Conservation (phyloP, 2,329 filamentous ascomycete species). For the Raffaelea arxii region DNA sequence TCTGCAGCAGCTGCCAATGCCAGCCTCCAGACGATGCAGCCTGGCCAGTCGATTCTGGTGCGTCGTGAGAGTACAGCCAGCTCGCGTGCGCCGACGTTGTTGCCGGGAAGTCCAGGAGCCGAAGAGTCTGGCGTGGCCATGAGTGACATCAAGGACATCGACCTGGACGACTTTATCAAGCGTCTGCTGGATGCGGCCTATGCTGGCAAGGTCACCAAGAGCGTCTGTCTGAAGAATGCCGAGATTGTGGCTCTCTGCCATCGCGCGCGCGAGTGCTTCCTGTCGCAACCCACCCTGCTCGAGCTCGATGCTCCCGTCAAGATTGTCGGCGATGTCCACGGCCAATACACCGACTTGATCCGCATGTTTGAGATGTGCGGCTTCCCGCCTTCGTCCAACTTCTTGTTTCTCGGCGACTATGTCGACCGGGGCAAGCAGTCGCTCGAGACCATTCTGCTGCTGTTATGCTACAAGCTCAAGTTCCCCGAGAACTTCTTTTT, state of each 20-base stretch:
- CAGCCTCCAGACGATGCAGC: slow-evolving; percentile 51
- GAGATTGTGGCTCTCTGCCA: slow-evolving; percentile 93
- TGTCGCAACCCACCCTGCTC: slow-evolving; percentile 83
- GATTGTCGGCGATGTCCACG: slow-evolving; percentile 94
- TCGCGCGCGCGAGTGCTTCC: slow-evolving; percentile 76
- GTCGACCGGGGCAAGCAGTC: slow-evolving; percentile 95
- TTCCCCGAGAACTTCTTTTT: slow-evolving; percentile 97
- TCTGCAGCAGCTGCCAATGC: slow-evolving; percentile 45
- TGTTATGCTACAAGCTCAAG: slow-evolving; percentile 95
- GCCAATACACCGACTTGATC: slow-evolving; percentile 92
- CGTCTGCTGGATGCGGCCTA: slow-evolving; percentile 90
- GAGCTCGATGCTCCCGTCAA: slow-evolving; percentile 94
- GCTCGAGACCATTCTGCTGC: slow-evolving; percentile 82
- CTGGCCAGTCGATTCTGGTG: slow-evolving; percentile 83
- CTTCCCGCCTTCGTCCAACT: slow-evolving; percentile 86
- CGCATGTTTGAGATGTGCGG: slow-evolving; percentile 98
- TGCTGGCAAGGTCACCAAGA: slow-evolving; percentile 93
- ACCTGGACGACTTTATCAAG: slow-evolving; percentile 95
- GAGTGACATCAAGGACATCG: slow-evolving; percentile 82
- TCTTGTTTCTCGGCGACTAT: slow-evolving; percentile 90
- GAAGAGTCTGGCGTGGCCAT: slow-evolving; percentile 56
- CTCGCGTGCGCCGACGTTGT: slow-evolving; percentile 26
- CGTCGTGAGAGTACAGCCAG: slow-evolving; percentile 65
- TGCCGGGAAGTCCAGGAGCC: slow-evolving; percentile 14
- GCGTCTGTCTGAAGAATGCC: slow-evolving; percentile 92